Base-by-base conservation (phyloP, 2,329 filamentous ascomycete genomes). In the Aspergillus pseudoglaucus region DNA sequence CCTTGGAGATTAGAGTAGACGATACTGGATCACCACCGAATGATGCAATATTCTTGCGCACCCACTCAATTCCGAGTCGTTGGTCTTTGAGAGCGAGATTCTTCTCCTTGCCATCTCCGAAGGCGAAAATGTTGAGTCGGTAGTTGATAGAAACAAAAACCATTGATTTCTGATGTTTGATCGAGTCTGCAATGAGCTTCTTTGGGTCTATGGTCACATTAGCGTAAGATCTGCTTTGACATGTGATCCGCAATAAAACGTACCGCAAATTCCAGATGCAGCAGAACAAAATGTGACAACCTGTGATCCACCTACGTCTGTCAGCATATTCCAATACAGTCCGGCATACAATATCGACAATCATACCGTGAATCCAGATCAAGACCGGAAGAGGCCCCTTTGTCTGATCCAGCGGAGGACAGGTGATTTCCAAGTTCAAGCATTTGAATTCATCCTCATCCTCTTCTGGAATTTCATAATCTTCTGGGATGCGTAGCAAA, bases 61-160 rank as follows among this genome's bases (percentile, higher is more conserved):
- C 66, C 70, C 70, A 73, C 32, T 67, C 60, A 18, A 72, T 63
- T 3, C 59, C 65, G 1, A 65, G 53, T 12, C 60, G 58, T 46
- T 67, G 62, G 30, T 54, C 64, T 48, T 58, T 75, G 52, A 60
- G 67, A 52, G 65, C 70, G 2, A 73, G 60, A 4, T 72, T 76
- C 44, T 57, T 64, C 17, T 69, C 67, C 2, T 59, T 60, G 1
- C 63, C 67, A 42, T 73, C 66, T 0, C 72, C 71, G 47, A 77
- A 72, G 8, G 68, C 71, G 46, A 78, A 73, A 14, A 73, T 66
- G 40, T 72, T 73, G 9, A 74, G 57, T 7, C 72, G 62, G 43
- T 73, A 73, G 44, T 74, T 71, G 44, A 74, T 65, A 18, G 65
- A 65, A 1, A 76, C 69, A 17, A 70, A 67, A 8, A 75, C 62